Evolutionary conservation across 1,139 yeast genomes (phyloP).

Genomic region (Scheffersomyces illinoinensis): DNA sequence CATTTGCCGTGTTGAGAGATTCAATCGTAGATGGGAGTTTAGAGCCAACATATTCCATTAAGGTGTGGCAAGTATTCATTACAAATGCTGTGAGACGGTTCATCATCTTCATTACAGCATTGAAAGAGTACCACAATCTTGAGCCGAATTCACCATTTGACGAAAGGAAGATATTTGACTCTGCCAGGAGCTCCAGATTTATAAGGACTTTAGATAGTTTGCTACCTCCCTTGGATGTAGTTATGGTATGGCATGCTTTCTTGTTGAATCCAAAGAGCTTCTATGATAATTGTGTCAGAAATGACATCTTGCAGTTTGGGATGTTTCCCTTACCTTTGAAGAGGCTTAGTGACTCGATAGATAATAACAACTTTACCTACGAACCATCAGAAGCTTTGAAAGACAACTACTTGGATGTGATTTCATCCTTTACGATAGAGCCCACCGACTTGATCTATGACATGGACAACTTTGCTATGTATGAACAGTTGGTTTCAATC

Average conservation of each 20-base stretch:
- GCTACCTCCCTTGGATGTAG: conserved; percentile 37
- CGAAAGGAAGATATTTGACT: conserved; percentile 4
- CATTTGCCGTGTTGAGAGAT: conserved; percentile 25
- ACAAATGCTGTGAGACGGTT: conserved; percentile 32
- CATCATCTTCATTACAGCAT: conserved; percentile 24
- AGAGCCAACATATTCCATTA: conserved; percentile 6
- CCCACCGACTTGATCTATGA: conserved; percentile 3
- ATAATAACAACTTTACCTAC: conserved; percentile 20
- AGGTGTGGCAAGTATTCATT: conserved; percentile 32
- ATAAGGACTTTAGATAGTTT: conserved; percentile 5
- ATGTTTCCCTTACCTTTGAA: conserved; percentile 28
- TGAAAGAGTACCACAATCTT: conserved; percentile 6
- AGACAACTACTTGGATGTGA: conserved; percentile 5
- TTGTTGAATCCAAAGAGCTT: conserved; percentile 27
- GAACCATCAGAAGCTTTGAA: conserved; percentile 9
- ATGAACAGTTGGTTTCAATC: conserved; percentile 7
- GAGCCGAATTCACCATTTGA: neutral
- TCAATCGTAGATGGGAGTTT: conserved; percentile 6
- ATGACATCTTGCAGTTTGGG: conserved; percentile 22
- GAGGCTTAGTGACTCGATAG: conserved; percentile 19
- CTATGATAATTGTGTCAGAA: conserved; percentile 29
- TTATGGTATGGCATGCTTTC: conserved; percentile 44
- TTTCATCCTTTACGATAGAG: conserved; percentile 2
- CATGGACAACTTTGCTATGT: conserved; percentile 2
- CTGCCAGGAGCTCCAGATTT: conserved; percentile 3